These are phyloP conservation scores for Parathielavia hyrcaniae DNA, from an alignment of 495 filamentous ascomycete genomes.

Conservation along the genomic window DNA sequence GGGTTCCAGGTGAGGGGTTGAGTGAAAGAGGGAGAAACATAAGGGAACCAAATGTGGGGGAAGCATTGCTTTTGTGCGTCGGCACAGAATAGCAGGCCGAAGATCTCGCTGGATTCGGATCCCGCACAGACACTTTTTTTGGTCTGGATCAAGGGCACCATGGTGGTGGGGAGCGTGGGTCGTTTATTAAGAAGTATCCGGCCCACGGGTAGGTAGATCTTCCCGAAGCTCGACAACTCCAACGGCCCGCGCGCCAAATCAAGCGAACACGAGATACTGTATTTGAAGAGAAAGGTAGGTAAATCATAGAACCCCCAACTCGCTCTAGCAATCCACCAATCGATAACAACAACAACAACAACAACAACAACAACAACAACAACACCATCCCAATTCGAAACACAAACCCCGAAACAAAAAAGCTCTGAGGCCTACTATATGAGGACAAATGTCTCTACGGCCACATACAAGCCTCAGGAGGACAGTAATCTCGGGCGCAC, in stretches of 20 bases:
- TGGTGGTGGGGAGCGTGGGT: too few relatives aligned
- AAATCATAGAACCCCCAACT: neutral
- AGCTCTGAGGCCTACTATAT: neutral
- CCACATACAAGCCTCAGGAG: neutral
- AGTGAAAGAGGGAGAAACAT: neutral
- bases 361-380: too few relatives aligned
- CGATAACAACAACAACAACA: too few relatives aligned
- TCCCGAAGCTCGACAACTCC: neutral
- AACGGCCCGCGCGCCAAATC: neutral
- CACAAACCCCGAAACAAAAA: neutral
- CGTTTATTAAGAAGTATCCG: too few relatives aligned
- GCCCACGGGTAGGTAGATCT: too few relatives aligned
- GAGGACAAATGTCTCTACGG: neutral
- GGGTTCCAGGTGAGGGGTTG: constrained; percentile 12
- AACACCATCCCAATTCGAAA: too few relatives aligned
- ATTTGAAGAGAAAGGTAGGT: neutral
- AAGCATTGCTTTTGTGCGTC: too few relatives aligned
- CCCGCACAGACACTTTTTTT: too few relatives aligned
- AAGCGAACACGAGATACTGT: neutral
- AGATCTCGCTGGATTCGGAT: too few relatives aligned
- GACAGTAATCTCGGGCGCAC: neutral
- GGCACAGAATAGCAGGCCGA: too few relatives aligned
- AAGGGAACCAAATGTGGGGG: too few relatives aligned
- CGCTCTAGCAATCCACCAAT: neutral
- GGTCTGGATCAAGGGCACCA: too few relatives aligned